Evolutionary conservation across 2,329 filamentous ascomycete species (phyloP), one percentile per base, ranked within the genome.

Genomic region (Alternaria viburni): DNA sequence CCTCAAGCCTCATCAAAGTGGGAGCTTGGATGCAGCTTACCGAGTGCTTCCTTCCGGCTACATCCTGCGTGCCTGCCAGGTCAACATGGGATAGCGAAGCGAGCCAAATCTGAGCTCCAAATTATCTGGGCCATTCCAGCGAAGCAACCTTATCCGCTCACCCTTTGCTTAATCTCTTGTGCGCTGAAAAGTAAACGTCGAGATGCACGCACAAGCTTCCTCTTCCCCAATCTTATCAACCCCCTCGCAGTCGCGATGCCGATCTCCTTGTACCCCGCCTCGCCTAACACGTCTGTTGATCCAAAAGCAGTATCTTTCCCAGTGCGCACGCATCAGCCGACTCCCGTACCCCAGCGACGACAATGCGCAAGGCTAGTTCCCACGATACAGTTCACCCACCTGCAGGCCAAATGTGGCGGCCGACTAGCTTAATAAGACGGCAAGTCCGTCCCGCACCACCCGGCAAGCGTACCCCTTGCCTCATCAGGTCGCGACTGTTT

Each of bases 381-480:
- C 28, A 51, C 19, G 19, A 51, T 51, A 32, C 49, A 51, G 28
- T 15, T 36, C 49, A 30, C 12, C 28, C 49, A 51, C 49, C 28
- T 36, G 49, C 49, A 51, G 49, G 17, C 30, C 19, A 36, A 51
- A 30, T 23, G 32, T 30, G 36, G 36, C 36, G 49, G 49, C 49
- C 28, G 28, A 36, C 28, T 52, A 52, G 49, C 49, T 52, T 15
- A 25, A 23, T 41, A 23, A 36, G 49, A 32, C 49, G 49, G 30
- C 49, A 36, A 52, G 49, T 52, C 49, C 49, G 49, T n/a, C 30
- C 19, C 28, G 28, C 36, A 41, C 36, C 36, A 41, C 36, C 36
- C 36, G 36, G 15, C 13, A 12, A 12, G 49, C 28, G 32, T 32
- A 41, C 49, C 49, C 49, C 30, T 52, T 41, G 28, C 19, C 30